phyloP scores from a whole-genome alignment of 2,329 filamentous ascomycete species.

The Fusarium tricinctum region DNA sequence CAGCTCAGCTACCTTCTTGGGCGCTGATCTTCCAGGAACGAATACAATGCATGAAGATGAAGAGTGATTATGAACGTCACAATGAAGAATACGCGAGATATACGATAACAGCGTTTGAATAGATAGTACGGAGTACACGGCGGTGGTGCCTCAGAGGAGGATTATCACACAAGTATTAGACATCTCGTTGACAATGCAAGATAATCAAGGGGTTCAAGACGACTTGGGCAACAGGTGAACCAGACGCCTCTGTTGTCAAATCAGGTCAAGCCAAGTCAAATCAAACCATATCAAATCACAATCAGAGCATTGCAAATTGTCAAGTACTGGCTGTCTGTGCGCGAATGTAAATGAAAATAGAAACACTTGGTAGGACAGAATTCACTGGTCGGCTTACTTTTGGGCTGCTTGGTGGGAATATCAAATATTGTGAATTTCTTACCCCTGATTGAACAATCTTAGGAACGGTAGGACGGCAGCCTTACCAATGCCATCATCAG shows the following conservation, averaged over 20 bases:
- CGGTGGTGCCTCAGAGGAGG: slow-evolving; percentile 12
- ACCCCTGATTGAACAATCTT: slow-evolving; percentile 20
- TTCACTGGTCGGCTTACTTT: neutral
- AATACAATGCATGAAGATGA: slow-evolving; percentile 2
- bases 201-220: slow-evolving; percentile 25
- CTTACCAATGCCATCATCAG: slow-evolving; percentile 10
- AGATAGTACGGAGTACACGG: slow-evolving; percentile 3
- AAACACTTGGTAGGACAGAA: neutral
- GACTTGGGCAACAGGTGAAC: slow-evolving; percentile 30
- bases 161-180: slow-evolving; percentile 32
- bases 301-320: slow-evolving; percentile 14
- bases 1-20: slow-evolving; percentile 28
- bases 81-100: slow-evolving; percentile 36
- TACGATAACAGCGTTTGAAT: slow-evolving; percentile 40
- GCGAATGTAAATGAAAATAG: slow-evolving; percentile 4
- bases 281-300: slow-evolving; percentile 17
- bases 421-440: slow-evolving; percentile 17
- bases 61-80: slow-evolving; percentile 29
- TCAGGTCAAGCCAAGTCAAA: slow-evolving; percentile 12
- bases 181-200: slow-evolving; percentile 23
- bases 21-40: slow-evolving; percentile 22
- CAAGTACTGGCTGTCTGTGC: slow-evolving; percentile 23
- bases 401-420: slow-evolving; percentile 18
- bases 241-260: slow-evolving; percentile 33
- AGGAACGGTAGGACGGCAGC: slow-evolving; percentile 23